These are phyloP conservation scores for Escovopsis sp. DNA, from an alignment of 2,329 filamentous ascomycete genomes.

Conservation along the genomic window DNA sequence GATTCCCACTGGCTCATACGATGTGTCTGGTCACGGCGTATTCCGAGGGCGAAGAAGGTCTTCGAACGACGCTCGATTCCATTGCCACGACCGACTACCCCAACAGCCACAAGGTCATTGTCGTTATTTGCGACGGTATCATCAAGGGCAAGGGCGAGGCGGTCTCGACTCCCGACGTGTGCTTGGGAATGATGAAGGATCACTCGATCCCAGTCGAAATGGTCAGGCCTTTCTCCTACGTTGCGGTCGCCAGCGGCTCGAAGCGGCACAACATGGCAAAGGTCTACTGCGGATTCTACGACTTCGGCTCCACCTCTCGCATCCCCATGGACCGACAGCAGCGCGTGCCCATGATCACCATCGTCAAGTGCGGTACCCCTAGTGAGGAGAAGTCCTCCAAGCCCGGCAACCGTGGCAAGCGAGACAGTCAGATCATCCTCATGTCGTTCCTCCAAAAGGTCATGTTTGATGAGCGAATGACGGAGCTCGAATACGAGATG, in stretches of 20 bases:
- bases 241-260: constrained; percentile 85
- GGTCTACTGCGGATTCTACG: constrained; percentile 94
- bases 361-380: constrained; percentile 91
- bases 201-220: constrained; percentile 65
- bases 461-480: constrained; percentile 99
- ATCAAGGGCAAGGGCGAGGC: constrained; percentile 91
- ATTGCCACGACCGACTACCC: constrained; percentile 97
- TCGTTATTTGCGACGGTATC: constrained; percentile 92
- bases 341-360: constrained; percentile 90
- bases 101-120: constrained; percentile 95
- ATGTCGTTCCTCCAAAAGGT: constrained; percentile 99
- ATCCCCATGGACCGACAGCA: constrained; percentile 83
- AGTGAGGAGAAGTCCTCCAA: constrained; percentile 71
- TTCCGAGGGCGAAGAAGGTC: constrained; percentile 84
- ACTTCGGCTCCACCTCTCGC: constrained; percentile 70
- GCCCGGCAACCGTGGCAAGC: constrained; percentile 94
- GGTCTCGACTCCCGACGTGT: constrained; percentile 77
- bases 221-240: constrained; percentile 84
- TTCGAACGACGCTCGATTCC: constrained; percentile 88
- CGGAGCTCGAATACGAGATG: constrained; percentile 97
- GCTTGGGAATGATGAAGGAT: constrained; percentile 88
- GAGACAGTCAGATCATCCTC: constrained; percentile 95
- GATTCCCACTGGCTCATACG: constrained; percentile 82
- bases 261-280: constrained; percentile 99
- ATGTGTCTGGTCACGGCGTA: constrained; percentile 95